These are phyloP conservation scores for Hypericum androsaemum DNA, from an alignment of 345 rosid species.

Conservation along the genomic window DNA sequence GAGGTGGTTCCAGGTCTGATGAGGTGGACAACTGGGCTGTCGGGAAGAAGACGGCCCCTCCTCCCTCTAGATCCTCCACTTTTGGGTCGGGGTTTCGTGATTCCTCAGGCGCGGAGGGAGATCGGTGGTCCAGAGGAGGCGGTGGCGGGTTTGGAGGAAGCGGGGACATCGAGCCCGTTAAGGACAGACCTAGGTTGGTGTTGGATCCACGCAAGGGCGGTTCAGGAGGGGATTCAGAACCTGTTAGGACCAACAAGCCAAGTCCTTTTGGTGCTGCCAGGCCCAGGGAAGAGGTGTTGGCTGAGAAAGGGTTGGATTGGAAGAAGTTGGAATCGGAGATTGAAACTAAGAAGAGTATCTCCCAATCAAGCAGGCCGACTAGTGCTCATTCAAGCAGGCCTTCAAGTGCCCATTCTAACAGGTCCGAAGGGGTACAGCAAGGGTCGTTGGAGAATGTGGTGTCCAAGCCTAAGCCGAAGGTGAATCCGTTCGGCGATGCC, in stretches of 20 bases:
- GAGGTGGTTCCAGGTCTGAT: slow-evolving; percentile 60
- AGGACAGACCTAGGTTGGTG: slow-evolving; percentile 59
- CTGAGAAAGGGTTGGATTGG: slow-evolving; percentile 93
- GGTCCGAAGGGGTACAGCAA: slow-evolving; percentile 53
- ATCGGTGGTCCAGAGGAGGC: slow-evolving; percentile 61
- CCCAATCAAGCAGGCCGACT: slow-evolving; percentile 59
- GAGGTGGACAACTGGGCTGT: slow-evolving; percentile 69
- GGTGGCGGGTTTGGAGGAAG: slow-evolving; percentile 29
- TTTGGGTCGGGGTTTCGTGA: slow-evolving; percentile 60
- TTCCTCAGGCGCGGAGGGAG: slow-evolving; percentile 40
- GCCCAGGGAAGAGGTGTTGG: slow-evolving; percentile 86
- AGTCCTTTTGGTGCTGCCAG: slow-evolving; percentile 90
- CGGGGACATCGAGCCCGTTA: slow-evolving; percentile 22
- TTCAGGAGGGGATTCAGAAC: slow-evolving; percentile 25
- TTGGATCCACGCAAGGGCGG: slow-evolving; percentile 58
- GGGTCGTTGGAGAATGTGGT: slow-evolving; percentile 43
- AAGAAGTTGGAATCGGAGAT: slow-evolving; percentile 69
- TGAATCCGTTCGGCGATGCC: slow-evolving; percentile 95
- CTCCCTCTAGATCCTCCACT: slow-evolving; percentile 41
- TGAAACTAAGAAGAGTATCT: slow-evolving; percentile 50
- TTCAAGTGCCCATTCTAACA: slow-evolving; percentile 70
- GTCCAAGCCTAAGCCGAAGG: slow-evolving; percentile 61
- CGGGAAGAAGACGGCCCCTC: slow-evolving; percentile 36
- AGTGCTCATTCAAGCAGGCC: slow-evolving; percentile 93
- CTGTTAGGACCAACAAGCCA: slow-evolving; percentile 45